Base-by-base conservation (phyloP, 352 stramenopile genomes). In the Pythium aquatile region DNA sequence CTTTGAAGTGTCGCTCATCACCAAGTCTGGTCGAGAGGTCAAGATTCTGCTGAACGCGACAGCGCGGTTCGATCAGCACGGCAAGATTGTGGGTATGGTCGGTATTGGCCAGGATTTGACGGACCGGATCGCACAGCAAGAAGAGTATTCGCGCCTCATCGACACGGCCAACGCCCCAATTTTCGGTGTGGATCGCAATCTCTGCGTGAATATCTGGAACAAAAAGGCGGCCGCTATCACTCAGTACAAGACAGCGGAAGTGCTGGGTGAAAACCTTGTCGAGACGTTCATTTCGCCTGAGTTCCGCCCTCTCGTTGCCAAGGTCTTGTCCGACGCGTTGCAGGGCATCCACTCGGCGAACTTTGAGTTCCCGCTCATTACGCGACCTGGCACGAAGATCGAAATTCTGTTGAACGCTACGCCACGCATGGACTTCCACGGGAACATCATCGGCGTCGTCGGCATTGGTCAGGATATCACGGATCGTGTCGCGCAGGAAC, bases 301-400 rank as follows among this genome's bases (percentile, higher is more conserved):
- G 48, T 91, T 84, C 56, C 77, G 80, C 7, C 72, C 77, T 14
- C 79, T 84, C 33, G 85, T 94, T 13, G 80, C 83, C 1, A 76
- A 88, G 16, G 85, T 94, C 20, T 69, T 94, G 49, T 85, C 82
- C 2, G 84, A 91, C 57, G 86, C 84, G 5, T 66, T 95, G 17
- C 75, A 77, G 46, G 86, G 86, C n/a, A 78, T 78, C 13, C 75
- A 95, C 64, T 91, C 86, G 0, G 86, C 86, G 3, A 95, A 94
- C 72, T 98, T 98, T 63, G 91, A 97, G 63, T 94, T 95, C 69
- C 78, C 87, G 47, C 61, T 96, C 14, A 92, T 94, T 51, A 94
- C 86, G 0, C 71, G 74, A 5, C 72, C 77, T 9, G 80, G 80
- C 14, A 81, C 78, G 1, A 69, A 70, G 14, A 84, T 92, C 26